Evolutionary conservation across 164 flowering plant species (phyloP).

Genomic region (Sextonia rubra): DNA sequence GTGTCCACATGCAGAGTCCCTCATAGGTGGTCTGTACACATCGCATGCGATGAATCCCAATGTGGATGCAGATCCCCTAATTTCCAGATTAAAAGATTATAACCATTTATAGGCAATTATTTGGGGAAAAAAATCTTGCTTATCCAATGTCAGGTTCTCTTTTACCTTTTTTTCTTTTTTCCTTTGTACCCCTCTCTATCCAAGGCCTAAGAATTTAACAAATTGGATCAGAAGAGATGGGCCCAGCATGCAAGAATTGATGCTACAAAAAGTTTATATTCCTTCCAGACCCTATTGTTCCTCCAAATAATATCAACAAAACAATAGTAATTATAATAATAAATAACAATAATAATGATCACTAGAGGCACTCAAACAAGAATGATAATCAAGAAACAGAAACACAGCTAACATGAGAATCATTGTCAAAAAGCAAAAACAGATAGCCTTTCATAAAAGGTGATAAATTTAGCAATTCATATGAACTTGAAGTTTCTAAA

Average conservation of each 20-base stretch:
- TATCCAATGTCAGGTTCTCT: not conserved
- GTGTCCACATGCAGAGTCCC: not conserved
- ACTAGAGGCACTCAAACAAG: not conserved
- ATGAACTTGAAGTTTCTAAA: no score
- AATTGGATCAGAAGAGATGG: not conserved
- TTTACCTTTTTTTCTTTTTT: not conserved
- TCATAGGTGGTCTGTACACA: not conserved
- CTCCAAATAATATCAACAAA: not conserved
- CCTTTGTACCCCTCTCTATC: not conserved
- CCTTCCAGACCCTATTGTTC: not conserved
- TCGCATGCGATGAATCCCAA: not conserved
- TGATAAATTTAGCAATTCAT: not conserved
- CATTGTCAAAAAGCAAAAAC: no score
- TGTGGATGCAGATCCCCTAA: not conserved
- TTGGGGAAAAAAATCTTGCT: not conserved
- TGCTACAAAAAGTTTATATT: not conserved
- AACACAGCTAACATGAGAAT: not conserved
- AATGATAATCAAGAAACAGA: not conserved
- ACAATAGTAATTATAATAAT: no score
- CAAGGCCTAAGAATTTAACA: not conserved
- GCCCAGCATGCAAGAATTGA: not conserved
- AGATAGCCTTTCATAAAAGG: not conserved
- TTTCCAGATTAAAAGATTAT: not conserved
- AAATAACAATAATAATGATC: no score
- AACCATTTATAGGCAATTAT: not conserved